Base-by-base conservation (phyloP, 129 eudicot species). In the Erigeron canadensis region DNA sequence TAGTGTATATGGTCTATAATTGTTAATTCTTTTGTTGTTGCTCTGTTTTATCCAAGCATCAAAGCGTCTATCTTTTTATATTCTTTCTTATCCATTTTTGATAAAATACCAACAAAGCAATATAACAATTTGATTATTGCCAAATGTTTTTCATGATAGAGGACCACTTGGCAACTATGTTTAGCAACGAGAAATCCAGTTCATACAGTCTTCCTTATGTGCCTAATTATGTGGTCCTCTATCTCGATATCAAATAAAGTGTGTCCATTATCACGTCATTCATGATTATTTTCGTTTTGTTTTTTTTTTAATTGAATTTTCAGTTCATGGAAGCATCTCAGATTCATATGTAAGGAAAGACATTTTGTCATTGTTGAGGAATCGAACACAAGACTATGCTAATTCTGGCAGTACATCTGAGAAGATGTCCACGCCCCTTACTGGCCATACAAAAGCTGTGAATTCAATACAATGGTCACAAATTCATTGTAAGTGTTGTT, bases 401-500 rank as follows among this genome's bases (percentile, higher is more conserved):
- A 70, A 22, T 74, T 69, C 68, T 46, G 21, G 62, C 21, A 65
- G 77, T 42, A 57, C 75, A 16, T 78, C 88, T 50, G 81, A 79
- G 47, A 79, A 81, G 61, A 62, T 78, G 22, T 85, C 95, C 19
- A 65, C 77, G 11, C 57, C 77, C 50, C 90, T 94, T 47, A 67
- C 46, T 57, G 87, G 97, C 66, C 94, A 94, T 75, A 42, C 75
- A 11, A 90, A 86, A 66, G 74, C 97, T 19, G 98, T 90, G 54
- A 89, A 84, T 72, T 82, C 89, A 48, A 77, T 94, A 51, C 85
- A 86, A 21, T 94, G 98, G 98, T 94, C 97, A 47, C 75, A 16
- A 70, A 82, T 75, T 79, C 97, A 94, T 74, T 75, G 98, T 94
- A 67, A 89, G 95, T 80, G 13, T 16, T 78, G 7, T 54, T 50